Base-by-base conservation (phyloP, 1,139 yeast species). In the Kodamaea fungicola region DNA sequence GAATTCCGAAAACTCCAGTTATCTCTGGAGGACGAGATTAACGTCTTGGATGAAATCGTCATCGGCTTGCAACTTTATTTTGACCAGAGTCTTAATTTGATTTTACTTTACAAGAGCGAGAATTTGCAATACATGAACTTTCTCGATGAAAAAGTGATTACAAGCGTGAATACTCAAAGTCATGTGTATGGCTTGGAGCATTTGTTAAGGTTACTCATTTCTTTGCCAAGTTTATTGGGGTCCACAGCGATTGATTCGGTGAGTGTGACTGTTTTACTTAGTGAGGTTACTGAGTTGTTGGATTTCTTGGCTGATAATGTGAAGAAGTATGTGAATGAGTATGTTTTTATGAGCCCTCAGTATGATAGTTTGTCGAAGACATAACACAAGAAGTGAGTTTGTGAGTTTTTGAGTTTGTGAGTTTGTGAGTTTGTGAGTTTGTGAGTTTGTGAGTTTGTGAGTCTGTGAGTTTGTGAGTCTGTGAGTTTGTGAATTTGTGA, bases 181-280 rank as follows among this genome's bases (percentile, higher is more conserved):
- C 67, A 72, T 5, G 59, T 83, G 0, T 92, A 90, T 55, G 96
- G 97, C 0, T 71, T 76, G 8, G 89, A 84, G 51, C 96, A 88
- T 58, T 64, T 90, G 27, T 62, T 89, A 41, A 66, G 97, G 42
- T 62, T 89, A 39, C 66, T 86, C 45, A 83, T 88, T 8, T 71
- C 88, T 1, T 64, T 92, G 34, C 97, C 97, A 0, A 94, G 88
- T 3, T 64, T 89, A 16, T 72, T 90, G 33, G 75, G 88, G 1
- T 83, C 82, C 46, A 80, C 96, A 0, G 67, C 81, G 8, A 87
- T 90, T 92, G 97, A 90, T 52, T 71, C 78, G 13, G 82, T 80
- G 41, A 80, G 92, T 38, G 67, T 84, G n/a, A 68, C 67, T 4
- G 75, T 76, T 9, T 58, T 71, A 39, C 46, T 67, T 33, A 52